A percentile compares a stretch with the other conserved stretches of the same genome.
phyloP scores from a whole-genome alignment of 352 stramenopile genomes.

The Thraustochytrium striatum region DNA sequence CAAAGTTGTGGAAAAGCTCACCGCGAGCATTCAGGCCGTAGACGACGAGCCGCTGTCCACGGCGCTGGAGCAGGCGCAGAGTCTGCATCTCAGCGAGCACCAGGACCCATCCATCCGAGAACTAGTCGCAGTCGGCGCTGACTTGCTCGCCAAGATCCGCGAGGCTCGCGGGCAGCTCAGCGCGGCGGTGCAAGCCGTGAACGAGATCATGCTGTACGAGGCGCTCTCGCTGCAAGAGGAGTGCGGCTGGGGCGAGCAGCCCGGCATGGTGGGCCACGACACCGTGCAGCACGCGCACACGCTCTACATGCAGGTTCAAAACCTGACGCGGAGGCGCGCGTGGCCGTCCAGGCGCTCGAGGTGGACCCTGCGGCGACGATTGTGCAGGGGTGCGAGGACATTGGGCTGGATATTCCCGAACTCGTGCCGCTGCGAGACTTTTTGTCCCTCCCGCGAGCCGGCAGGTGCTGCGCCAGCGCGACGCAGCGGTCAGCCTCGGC shows the following conservation, averaged over 20 bases:
- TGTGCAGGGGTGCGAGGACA: constrained; percentile 34
- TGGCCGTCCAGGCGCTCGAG: constrained; percentile 21
- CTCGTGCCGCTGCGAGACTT: constrained; percentile 23
- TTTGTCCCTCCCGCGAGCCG: constrained; percentile 44
- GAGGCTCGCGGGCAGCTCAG: constrained; percentile 19
- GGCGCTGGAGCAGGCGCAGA: constrained; percentile 27
- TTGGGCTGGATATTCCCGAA: constrained; percentile 19
- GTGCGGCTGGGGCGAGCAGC: constrained; percentile 23
- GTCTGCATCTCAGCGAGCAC: background rate
- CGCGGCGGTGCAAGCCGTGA: constrained; percentile 20
- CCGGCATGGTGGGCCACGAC: constrained; percentile 32
- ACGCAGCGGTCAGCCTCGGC: constrained; percentile 37
- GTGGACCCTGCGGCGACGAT: constrained; percentile 6
- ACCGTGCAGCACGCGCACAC: background rate
- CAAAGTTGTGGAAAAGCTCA: constrained; percentile 3
- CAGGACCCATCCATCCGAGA: background rate
- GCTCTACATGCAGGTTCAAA: constrained; percentile 24
- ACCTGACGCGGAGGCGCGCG: constrained; percentile 36
- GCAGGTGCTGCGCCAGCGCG: constrained; percentile 51
- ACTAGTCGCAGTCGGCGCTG: background rate
- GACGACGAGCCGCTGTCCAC: constrained; percentile 34
- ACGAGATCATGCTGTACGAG: constrained; percentile 21
- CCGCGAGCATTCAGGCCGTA: constrained; percentile 27
- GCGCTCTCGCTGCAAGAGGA: constrained; percentile 21
- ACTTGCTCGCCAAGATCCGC: constrained; percentile 20